phyloP scores from a whole-genome alignment of 257 asterid species.

The Avicennia marina region DNA sequence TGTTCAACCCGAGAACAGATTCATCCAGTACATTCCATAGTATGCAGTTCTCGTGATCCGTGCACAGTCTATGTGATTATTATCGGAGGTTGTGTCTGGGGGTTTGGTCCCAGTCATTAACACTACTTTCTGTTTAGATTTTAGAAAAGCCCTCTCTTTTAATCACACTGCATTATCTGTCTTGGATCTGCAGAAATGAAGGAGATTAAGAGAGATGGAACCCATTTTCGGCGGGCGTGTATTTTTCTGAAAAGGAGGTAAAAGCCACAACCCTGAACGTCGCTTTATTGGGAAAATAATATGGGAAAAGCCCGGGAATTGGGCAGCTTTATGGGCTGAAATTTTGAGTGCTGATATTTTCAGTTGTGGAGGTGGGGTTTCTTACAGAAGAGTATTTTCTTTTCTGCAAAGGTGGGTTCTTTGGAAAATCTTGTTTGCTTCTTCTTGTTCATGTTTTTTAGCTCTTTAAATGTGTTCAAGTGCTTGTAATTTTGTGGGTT shows the following conservation, averaged over 20 bases:
- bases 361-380: conserved; percentile 31
- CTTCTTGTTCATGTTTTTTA: conserved; percentile 12
- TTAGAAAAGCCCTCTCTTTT: conserved; percentile 24
- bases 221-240: conserved; percentile 29
- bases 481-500: conserved; percentile 20
- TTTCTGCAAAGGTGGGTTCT: conserved; percentile 29
- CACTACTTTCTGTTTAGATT: conserved; percentile 4
- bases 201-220: background rate
- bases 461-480: conserved; percentile 18
- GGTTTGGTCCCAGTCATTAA: conserved; percentile 28
- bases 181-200: conserved; percentile 41
- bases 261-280: conserved; percentile 27
- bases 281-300: conserved; percentile 23
- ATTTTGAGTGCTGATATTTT: conserved; percentile 22
- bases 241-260: conserved; percentile 21
- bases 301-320: conserved; percentile 40
- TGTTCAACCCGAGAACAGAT: conserved; percentile 23
- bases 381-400: conserved; percentile 21
- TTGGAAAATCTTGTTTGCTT: background rate
- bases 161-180: conserved; percentile 50
- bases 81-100: conserved; percentile 40
- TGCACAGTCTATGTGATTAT: conserved; percentile 37
- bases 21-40: conserved; percentile 21
- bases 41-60: conserved; percentile 47
- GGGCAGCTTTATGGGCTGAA: conserved; percentile 35